Evolutionary conservation across 2,329 filamentous ascomycete species (phyloP).

Genomic region (Colletotrichum cuscutae): DNA sequence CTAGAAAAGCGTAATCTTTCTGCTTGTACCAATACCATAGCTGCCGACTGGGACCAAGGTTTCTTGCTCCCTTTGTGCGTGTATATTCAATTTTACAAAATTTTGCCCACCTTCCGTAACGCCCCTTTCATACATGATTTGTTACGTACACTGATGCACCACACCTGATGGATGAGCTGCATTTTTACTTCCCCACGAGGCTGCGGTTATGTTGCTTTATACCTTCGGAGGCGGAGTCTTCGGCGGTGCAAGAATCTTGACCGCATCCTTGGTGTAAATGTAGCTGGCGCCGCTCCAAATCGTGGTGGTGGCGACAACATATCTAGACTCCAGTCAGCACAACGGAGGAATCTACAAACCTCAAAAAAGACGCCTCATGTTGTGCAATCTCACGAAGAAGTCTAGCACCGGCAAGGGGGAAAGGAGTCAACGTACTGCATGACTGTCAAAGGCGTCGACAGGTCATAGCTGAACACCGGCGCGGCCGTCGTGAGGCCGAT

Average conservation of each 20-base stretch:
- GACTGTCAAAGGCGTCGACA: constrained; percentile 64
- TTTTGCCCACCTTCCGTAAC: neutral
- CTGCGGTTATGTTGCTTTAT: neutral
- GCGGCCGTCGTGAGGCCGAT: constrained; percentile 86
- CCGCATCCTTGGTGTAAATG: constrained; percentile 88
- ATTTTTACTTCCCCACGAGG: neutral
- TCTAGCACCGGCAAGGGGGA: too few species aligned
- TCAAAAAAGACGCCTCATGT: too few species aligned
- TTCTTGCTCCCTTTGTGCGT: neutral
- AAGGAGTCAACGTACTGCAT: constrained; percentile 67
- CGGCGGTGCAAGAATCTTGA: constrained; percentile 76
- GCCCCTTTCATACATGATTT: neutral
- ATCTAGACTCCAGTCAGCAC: constrained; percentile 60
- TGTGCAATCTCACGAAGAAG: too few species aligned
- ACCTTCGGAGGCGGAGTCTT: constrained; percentile 5
- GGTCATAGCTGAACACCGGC: constrained; percentile 74
- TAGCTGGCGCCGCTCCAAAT: constrained; percentile 96
- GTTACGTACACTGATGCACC: neutral
- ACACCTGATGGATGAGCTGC: neutral
- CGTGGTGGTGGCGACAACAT: constrained; percentile 87
- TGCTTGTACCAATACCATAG: neutral
- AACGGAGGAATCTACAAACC: constrained; percentile 42
- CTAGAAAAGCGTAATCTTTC: neutral
- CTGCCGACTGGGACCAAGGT: neutral
- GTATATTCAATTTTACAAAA: constrained; percentile 7